Conservation (phyloP, 441 rosid species). For the Melianthus villosus region DNA sequence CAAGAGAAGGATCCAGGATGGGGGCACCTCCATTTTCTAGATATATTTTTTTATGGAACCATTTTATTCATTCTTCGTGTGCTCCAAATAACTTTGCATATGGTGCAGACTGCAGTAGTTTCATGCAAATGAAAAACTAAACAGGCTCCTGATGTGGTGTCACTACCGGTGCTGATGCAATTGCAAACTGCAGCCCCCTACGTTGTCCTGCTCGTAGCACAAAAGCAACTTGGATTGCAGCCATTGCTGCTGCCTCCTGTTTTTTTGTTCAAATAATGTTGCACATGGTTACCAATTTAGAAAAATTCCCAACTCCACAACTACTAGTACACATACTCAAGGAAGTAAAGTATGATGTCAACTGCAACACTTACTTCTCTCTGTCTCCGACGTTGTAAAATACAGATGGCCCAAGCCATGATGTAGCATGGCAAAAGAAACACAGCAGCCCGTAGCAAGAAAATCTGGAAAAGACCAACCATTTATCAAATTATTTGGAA, state of each 20-base stretch:
- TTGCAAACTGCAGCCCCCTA: slow-evolving; percentile 60
- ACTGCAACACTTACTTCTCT: slow-evolving; percentile 43
- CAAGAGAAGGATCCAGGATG: no score
- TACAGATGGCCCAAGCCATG: slow-evolving; percentile 93
- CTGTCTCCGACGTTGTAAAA: slow-evolving; percentile 81
- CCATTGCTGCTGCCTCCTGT: slow-evolving; percentile 81
- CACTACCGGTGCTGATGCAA: slow-evolving; percentile 33
- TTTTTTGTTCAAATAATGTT: slow-evolving; percentile 8
- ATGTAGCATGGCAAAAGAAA: slow-evolving; percentile 19
- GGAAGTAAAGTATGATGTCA: background rate
- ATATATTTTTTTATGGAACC: no score
- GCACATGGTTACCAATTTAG: slow-evolving; percentile 7
- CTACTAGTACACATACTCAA: background rate
- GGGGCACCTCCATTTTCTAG: no score
- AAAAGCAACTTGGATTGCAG: slow-evolving; percentile 72
- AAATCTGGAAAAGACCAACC: slow-evolving; percentile 23
- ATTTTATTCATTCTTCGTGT: no score
- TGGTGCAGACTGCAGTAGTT: no score
- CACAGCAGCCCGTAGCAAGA: slow-evolving; percentile 18
- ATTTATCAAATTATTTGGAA: no score
- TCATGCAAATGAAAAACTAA: no score
- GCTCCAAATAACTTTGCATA: no score
- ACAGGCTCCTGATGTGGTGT: slow-evolving; percentile 32
- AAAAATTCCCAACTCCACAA: background rate
- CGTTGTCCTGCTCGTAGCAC: slow-evolving; percentile 71